Evolutionary conservation across 1,139 yeast genomes (phyloP).

Genomic region (Lodderomyces beijingensis): DNA sequence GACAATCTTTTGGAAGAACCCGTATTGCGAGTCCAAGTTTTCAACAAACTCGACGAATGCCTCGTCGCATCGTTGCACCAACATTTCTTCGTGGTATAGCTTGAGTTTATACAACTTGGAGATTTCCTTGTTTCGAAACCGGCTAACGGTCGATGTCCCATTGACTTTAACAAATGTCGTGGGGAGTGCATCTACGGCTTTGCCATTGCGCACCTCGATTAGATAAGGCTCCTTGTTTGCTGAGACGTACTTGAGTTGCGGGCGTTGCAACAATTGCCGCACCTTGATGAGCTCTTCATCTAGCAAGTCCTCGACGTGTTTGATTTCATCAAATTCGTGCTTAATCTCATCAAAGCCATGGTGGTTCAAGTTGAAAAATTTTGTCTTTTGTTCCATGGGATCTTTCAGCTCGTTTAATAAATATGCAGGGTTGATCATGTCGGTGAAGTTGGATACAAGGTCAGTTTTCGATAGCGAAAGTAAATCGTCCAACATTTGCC

Average conservation of each 20-base stretch:
- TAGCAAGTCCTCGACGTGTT: slow-evolving; percentile 40
- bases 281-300: slow-evolving; percentile 48
- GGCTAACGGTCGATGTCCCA: slow-evolving; percentile 64
- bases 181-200: slow-evolving; percentile 55
- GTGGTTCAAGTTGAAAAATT: slow-evolving; percentile 46
- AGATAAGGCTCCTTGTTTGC: slow-evolving; percentile 64
- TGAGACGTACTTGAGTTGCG: slow-evolving; percentile 52
- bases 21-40: slow-evolving; percentile 45
- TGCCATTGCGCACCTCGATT: slow-evolving; percentile 66
- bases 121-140: slow-evolving; percentile 67
- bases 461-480: slow-evolving; percentile 15
- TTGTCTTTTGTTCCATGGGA: slow-evolving; percentile 39
- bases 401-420: slow-evolving; percentile 48
- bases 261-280: slow-evolving; percentile 47
- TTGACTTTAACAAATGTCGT: slow-evolving; percentile 70
- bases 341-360: slow-evolving; percentile 36
- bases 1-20: slow-evolving; percentile 47
- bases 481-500: slow-evolving; percentile 19
- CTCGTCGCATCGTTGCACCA: slow-evolving; percentile 50
- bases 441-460: slow-evolving; percentile 32
- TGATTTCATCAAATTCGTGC: slow-evolving; percentile 38
- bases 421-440: slow-evolving; percentile 52
- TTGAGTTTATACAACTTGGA: slow-evolving; percentile 47
- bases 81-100: slow-evolving; percentile 59
- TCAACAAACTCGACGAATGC: slow-evolving; percentile 53